These are phyloP conservation scores for Artemisia tridentata DNA, from an alignment of 129 eudicot genomes.

Conservation along the genomic window DNA sequence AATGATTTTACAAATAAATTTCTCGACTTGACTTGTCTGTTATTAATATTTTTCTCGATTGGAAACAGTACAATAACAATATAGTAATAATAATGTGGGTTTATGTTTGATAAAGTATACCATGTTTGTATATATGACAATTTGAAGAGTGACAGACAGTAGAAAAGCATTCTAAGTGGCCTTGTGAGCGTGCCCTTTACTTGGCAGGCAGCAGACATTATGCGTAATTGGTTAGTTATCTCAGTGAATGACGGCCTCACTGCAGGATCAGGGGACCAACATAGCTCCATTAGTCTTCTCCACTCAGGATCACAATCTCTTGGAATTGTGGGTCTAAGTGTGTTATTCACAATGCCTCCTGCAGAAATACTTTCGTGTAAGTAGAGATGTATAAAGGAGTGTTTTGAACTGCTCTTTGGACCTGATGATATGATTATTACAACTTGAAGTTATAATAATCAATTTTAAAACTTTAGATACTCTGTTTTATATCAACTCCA, in stretches of 20 bases:
- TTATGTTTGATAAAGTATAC: conserved; percentile 32
- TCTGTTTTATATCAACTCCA: no score
- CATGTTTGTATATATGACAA: conserved; percentile 29
- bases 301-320: conserved; percentile 80
- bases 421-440: background rate
- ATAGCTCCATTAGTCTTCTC: conserved; percentile 84
- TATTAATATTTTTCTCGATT: conserved; percentile 6
- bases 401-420: no score
- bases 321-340: conserved; percentile 85
- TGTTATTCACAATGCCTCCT: conserved; percentile 97
- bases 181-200: conserved; percentile 56
- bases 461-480: no score
- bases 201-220: conserved; percentile 71
- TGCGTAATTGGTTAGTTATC: conserved; percentile 67
- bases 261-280: conserved; percentile 90
- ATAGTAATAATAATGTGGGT: conserved; percentile 16
- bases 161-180: conserved; percentile 26
- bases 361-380: conserved; percentile 21
- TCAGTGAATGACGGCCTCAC: conserved; percentile 81
- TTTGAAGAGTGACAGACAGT: background rate
- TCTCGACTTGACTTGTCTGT: conserved; percentile 3
- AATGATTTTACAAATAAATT: conserved; percentile 2
- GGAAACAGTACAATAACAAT: conserved; percentile 16
- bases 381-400: conserved; percentile 8
- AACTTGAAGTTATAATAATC: background rate